Base-by-base conservation (phyloP, 345 rosid genomes). In the Mallotus nudiflorus region DNA sequence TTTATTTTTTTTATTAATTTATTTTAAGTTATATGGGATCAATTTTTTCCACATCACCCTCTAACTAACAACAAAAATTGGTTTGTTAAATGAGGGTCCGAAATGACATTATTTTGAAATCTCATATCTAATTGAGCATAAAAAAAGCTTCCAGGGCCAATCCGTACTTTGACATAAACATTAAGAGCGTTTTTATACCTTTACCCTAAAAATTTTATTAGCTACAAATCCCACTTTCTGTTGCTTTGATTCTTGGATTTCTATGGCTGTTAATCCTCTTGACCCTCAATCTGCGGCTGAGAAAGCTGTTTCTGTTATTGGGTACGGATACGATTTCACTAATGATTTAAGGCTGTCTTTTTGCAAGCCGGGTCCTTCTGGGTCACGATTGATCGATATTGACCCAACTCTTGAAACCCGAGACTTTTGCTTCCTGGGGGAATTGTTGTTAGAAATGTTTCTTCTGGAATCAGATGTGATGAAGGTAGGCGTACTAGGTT, bases 401-500 rank as follows among this genome's bases (percentile, higher is more conserved):
- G 91, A 90, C 68, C 73, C 67, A 39, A 55, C 59, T 18, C 37
- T 12, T n/a, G n/a, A n/a, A 67, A 85, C 74, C 12, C 75, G 85
- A 2, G 93, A 91, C 82, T 75, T 94, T 5, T 85, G 58, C 54
- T 95, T 72, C 97, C 97, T 1, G 93, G 93, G 2, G 97, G 93
- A 20, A 78, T 82, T 51, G 83, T 95, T 42, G 96, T 92, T n/a
- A 67, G 70, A 29, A 66, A 80, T 42, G 99, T 89, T 48, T 78
- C 90, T 4, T 68, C 72, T 50, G 89, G 83, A 37, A 90, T 95
- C 68, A 92, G 85, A 84, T 95, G 97, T 62, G 99, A 95, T 62
- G 91, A 95, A 69, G 99, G 97, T 79, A 97, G 91, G 62, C 91
- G 93, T 16, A 91, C 93, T 5, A 85, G 97, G 75, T 78, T 91